A percentile compares a stretch with the other conserved stretches of the same genome.
phyloP scores from a whole-genome alignment of 2,329 filamentous ascomycete species.

The Cytospora schulzeri region DNA sequence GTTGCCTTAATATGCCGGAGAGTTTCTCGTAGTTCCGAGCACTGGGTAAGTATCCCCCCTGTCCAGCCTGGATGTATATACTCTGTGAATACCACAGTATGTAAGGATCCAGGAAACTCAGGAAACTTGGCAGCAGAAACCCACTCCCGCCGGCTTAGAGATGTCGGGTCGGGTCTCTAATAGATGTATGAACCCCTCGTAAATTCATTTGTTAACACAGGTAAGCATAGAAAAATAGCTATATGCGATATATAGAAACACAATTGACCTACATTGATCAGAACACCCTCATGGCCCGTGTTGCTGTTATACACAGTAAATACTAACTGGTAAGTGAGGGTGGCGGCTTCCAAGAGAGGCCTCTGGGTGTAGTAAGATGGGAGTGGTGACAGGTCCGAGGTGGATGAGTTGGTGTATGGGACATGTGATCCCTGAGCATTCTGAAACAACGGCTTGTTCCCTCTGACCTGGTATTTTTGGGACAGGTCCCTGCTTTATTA shows the following conservation, averaged over 20 bases:
- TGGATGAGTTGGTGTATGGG: not conserved
- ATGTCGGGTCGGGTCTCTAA: not conserved
- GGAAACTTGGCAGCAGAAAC: not conserved
- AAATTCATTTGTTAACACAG: not conserved
- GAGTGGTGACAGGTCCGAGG: not conserved
- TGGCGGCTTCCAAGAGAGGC: not conserved
- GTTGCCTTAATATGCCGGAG: slow-evolving; percentile 4
- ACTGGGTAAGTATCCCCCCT: not conserved
- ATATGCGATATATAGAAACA: not conserved
- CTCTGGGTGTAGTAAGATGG: not conserved
- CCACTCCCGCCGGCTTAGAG: not conserved
- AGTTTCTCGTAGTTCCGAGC: not conserved
- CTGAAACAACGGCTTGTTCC: slow-evolving; percentile 16
- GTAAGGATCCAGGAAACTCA: no score
- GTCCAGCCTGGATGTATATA: not conserved
- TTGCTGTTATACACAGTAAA: not conserved
- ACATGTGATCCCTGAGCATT: slow-evolving; percentile 13
- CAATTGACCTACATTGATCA: not conserved
- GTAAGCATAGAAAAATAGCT: not conserved
- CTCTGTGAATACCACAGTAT: no score
- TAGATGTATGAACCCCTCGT: not conserved
- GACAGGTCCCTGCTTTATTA: not conserved
- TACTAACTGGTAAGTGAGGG: not conserved
- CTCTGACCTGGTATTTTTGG: not conserved
- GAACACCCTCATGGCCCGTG: no score